phyloP scores from a whole-genome alignment of 352 stramenopile genomes.

The Phytophthora idaei region DNA sequence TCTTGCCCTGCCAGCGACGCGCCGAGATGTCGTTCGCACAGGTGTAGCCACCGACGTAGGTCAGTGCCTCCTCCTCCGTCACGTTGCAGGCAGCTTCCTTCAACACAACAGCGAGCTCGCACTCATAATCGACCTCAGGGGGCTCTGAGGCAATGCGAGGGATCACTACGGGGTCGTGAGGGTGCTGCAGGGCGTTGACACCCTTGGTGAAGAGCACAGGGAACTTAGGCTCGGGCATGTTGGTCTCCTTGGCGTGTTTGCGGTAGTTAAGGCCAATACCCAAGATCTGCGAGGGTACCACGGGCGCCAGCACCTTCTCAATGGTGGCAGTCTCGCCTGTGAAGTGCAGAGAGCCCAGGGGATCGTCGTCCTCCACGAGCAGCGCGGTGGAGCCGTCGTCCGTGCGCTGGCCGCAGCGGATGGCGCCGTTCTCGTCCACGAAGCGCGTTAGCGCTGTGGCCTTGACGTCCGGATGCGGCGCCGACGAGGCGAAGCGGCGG shows the following conservation, averaged over 20 bases:
- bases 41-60: slow-evolving; percentile 89
- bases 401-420: slow-evolving; percentile 65
- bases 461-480: slow-evolving; percentile 6
- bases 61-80: slow-evolving; percentile 79
- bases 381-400: slow-evolving; percentile 44
- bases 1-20: slow-evolving; percentile 88
- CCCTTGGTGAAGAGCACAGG: slow-evolving; percentile 92
- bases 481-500: slow-evolving; percentile 9
- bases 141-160: slow-evolving; percentile 69
- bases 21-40: slow-evolving; percentile 90
- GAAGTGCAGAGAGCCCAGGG: slow-evolving; percentile 63
- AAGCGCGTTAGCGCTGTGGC: slow-evolving; percentile 76
- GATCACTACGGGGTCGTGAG: slow-evolving; percentile 80
- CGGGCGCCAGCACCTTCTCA: slow-evolving; percentile 75
- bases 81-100: slow-evolving; percentile 85
- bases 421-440: slow-evolving; percentile 55
- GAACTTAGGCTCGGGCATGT: slow-evolving; percentile 79
- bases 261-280: slow-evolving; percentile 92
- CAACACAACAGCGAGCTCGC: slow-evolving; percentile 90
- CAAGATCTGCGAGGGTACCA: slow-evolving; percentile 84
- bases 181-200: slow-evolving; percentile 78
- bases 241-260: slow-evolving; percentile 88
- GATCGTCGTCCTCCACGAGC: slow-evolving; percentile 72
- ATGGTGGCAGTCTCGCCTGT: slow-evolving; percentile 69
- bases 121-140: slow-evolving; percentile 91